Base-by-base conservation (phyloP, 768 basidiomycete genomes). In the Sistotremastrum suecicum region DNA sequence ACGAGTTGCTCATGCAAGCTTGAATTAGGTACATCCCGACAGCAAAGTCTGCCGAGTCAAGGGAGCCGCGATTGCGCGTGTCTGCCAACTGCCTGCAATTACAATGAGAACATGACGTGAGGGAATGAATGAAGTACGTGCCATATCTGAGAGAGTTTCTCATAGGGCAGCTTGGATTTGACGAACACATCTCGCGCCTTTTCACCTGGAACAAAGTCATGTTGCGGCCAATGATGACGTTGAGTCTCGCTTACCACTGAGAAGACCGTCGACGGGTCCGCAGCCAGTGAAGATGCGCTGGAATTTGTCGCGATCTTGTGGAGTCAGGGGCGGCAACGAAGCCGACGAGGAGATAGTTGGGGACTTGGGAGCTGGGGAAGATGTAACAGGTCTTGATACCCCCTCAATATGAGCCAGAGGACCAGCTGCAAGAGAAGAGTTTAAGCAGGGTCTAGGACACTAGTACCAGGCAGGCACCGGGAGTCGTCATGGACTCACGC, bases 11-110 rank as follows among this genome's bases (percentile, higher is more conserved):
- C 91, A 97, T 95, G 36, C 75, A 66, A n/a, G 76, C 82, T 63
- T 97, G 91, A 52, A 98, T 91, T 58, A 97, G 76, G 62, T 88
- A 89, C 91, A 95, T 92, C 37, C 83, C 95, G 56, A 99, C 78
- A 49, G 84, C 81, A 58, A 99, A 99, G 63, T 99, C 95, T 39
- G 82, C 71, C 10, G 78, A 66, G 60, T 99, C 95, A 49, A 99
- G 78, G 8, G 72, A 67, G 43, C 95, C 94, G 50, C 95, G 75
- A 53, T 84, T 76, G 62, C 92, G 85, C 3, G 91, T 92, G 61
- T 99, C 95, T n/a, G 92, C 84, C 36, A 99, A 74, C 51, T 73
- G 82, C 92, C 91, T 95, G 54, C 3, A 34, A 45, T 34, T 42
- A 43, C 12, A 9, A 37, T 37, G 36, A 43, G 12, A 34, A 44